Conservation (phyloP, 2,329 filamentous ascomycete species). For the Pseudopyrenochaeta lycopersici region DNA sequence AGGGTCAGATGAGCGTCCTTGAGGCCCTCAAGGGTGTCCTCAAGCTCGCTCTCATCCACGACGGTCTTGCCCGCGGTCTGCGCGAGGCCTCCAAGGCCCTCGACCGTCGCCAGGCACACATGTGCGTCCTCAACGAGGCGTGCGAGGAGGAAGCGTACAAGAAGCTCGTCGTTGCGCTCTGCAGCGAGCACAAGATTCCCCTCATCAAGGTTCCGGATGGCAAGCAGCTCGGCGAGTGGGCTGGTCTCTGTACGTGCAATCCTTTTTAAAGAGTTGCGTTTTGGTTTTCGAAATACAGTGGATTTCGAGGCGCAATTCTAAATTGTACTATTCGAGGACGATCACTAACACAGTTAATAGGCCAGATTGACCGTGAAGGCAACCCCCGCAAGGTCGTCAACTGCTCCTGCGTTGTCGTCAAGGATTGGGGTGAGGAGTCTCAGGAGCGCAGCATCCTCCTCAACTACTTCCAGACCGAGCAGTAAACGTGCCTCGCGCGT, state of each 20-base stretch:
- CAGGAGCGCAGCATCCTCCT: constrained; percentile 98
- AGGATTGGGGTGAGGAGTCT: constrained; percentile 99
- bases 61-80: constrained; percentile 97
- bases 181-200: constrained; percentile 99
- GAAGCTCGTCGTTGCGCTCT: constrained; percentile 99
- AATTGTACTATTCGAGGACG: background rate
- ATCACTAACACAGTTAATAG: constrained; percentile 57
- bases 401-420: constrained; percentile 99
- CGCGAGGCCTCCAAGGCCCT: constrained; percentile 99
- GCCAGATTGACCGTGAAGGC: constrained; percentile 98
- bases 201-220: constrained; percentile 99
- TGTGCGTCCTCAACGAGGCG: constrained; percentile 99
- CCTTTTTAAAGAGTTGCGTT: background rate
- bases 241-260: constrained; percentile 85
- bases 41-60: constrained; percentile 99
- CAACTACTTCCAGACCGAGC: constrained; percentile 98
- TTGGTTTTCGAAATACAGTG: background rate
- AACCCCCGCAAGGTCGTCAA: constrained; percentile 99
- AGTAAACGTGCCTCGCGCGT: constrained; percentile 50
- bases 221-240: constrained; percentile 99
- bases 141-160: constrained; percentile 99
- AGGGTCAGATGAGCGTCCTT: constrained; percentile 96
- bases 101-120: constrained; percentile 98
- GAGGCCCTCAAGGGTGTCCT: constrained; percentile 99
- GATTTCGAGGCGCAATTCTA: background rate